Base-by-base conservation (phyloP, 2,329 filamentous ascomycete species). In the Clonostachys solani region DNA sequence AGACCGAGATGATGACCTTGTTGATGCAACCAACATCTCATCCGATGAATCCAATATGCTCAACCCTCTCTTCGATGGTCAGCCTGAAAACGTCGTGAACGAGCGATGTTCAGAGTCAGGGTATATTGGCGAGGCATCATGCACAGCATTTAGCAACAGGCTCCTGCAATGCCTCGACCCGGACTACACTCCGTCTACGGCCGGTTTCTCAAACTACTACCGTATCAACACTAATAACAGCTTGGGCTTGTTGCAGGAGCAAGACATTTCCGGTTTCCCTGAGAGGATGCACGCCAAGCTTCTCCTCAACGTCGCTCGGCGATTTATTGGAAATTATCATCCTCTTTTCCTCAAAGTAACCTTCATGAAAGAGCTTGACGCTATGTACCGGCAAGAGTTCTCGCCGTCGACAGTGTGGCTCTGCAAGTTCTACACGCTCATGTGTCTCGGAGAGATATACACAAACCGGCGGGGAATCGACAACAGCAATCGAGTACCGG, bases 401-500 rank as follows among this genome's bases (percentile, higher is more conserved):
- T 54, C 53, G 38, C 61, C 38, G 15, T 66, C 44, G 0, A 47
- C 48, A 4, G 33, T 62, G 1, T 70, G 67, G 56, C 54, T 71
- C 12, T 72, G 68, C 55, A 72, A 72, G 40, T 69, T 72, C 40
- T 73, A 70, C 40, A 64, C 66, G 0, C 51, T 74, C 9, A 72
- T 74, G 57, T 67, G 68, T 0, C 59, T 74, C 38, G 71, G 71
- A 0, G 68, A 74, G 44, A 67, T 70, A 3, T 74, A 73, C 47
- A 70, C 69, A 0, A 66, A 67, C 43, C 55, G 67, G 2, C 62
- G 65, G 2, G 55, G 55, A 0, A 53, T 56, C 0, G 58, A 53
- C 49, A 63, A 48, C 53, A 62, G 47, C 12, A 56, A 53, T 3
- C 52, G 49, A 1, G 68, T 74, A 1, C 70, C 71, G 0, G 71